Conservation (phyloP, 2,329 filamentous ascomycete genomes). For the Ophiosphaerella korrae region DNA sequence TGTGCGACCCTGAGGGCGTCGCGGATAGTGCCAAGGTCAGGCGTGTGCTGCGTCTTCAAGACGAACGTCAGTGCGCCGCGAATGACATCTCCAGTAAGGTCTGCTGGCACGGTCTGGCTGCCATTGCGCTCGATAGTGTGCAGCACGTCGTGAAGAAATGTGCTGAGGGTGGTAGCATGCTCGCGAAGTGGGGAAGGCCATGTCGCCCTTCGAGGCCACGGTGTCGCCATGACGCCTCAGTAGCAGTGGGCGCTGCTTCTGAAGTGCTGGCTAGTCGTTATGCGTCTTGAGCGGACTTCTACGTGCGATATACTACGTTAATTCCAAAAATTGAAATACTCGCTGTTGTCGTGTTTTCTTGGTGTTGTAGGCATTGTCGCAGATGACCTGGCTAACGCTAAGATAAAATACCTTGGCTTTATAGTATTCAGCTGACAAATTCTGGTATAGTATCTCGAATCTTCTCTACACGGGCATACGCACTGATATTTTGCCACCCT, state of each 20-base stretch:
- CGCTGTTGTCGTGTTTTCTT: not conserved
- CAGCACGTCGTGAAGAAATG: not conserved
- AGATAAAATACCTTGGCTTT: no score
- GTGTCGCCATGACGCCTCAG: slow-evolving; percentile 10
- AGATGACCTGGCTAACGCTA: no score
- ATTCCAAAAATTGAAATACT: slow-evolving; percentile 7
- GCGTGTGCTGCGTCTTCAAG: slow-evolving; percentile 21
- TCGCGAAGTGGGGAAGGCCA: slow-evolving; percentile 4
- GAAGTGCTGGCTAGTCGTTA: slow-evolving; percentile 9
- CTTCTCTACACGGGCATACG: no score
- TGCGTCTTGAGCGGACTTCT: slow-evolving; percentile 8
- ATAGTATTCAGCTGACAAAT: no score
- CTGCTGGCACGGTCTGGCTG: slow-evolving; percentile 19
- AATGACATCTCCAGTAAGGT: slow-evolving; percentile 11
- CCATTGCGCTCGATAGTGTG: not conserved
- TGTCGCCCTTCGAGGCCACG: slow-evolving; percentile 6
- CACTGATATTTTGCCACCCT: no score
- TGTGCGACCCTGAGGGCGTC: slow-evolving; percentile 17
- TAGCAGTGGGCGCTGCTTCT: slow-evolving; percentile 9
- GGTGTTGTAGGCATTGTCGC: no score
- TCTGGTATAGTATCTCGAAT: no score
- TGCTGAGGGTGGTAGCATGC: not conserved
- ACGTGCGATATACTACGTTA: slow-evolving; percentile 7
- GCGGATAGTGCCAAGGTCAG: slow-evolving; percentile 14
- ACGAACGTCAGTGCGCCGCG: slow-evolving; percentile 17